A percentile compares a stretch with the other conserved stretches of the same genome.
Conservation (phyloP, 208 protist genomes). For the Porcisia deanei region DNA sequence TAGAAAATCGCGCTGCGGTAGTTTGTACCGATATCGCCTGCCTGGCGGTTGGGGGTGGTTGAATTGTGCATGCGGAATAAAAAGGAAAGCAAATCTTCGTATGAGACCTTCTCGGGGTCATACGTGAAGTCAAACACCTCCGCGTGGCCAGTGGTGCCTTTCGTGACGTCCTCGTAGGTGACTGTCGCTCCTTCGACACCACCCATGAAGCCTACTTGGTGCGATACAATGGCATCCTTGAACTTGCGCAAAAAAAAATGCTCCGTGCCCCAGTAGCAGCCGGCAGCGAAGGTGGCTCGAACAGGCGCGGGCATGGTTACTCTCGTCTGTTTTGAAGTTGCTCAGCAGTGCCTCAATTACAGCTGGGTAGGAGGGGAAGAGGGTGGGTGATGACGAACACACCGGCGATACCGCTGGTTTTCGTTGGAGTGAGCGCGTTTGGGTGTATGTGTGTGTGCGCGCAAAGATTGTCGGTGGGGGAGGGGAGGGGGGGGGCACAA, state of each 20-base stretch:
- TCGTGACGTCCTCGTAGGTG: slow-evolving; percentile 93
- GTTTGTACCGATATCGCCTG: slow-evolving; percentile 92
- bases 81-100: slow-evolving; percentile 83
- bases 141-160: slow-evolving; percentile 92
- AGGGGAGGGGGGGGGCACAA: background rate
- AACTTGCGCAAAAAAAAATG: slow-evolving; percentile 89
- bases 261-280: slow-evolving; percentile 95
- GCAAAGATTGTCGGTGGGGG: no score
- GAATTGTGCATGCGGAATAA: slow-evolving; percentile 97
- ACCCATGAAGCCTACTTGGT: slow-evolving; percentile 92
- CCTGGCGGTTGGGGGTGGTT: slow-evolving; percentile 92
- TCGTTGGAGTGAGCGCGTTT: background rate
- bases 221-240: slow-evolving; percentile 66
- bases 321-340: background rate
- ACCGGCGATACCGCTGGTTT: background rate
- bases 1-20: slow-evolving; percentile 95
- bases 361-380: background rate
- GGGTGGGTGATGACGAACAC: background rate
- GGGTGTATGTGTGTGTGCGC: background rate
- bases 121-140: slow-evolving; percentile 94
- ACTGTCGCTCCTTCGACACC: slow-evolving; percentile 40
- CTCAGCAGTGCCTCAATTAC: background rate
- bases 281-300: slow-evolving; percentile 86
- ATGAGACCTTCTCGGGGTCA: slow-evolving; percentile 83
- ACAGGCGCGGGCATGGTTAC: slow-evolving; percentile 22